Conservation (phyloP, 2,329 filamentous ascomycete species). For the Pezicula carpinea region DNA sequence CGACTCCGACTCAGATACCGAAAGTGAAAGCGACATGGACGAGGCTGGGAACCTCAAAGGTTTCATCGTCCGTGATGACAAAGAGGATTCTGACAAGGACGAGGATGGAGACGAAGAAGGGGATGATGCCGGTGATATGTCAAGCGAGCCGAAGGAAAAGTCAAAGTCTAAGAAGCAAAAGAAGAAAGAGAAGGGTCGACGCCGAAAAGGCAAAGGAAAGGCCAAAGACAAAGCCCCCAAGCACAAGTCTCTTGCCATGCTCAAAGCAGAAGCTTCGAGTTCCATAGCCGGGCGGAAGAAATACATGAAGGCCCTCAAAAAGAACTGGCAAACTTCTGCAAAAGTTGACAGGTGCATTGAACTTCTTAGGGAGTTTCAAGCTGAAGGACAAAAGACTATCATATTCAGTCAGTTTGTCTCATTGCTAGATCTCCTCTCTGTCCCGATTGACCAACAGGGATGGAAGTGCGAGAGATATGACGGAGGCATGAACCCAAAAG, state of each 20-base stretch:
- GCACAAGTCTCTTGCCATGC: conserved; percentile 50
- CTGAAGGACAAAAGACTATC: conserved; percentile 66
- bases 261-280: conserved; percentile 62
- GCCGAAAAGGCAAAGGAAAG: conserved; percentile 33
- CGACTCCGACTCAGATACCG: conserved; percentile 33
- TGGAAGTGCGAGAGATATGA: conserved; percentile 63
- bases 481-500: conserved; percentile 64
- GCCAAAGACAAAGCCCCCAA: conserved; percentile 25
- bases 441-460: conserved; percentile 57
- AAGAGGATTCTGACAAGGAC: conserved; percentile 23
- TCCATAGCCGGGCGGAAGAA: conserved; percentile 61
- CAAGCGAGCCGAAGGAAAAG: conserved; percentile 27
- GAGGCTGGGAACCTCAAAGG: conserved; percentile 41
- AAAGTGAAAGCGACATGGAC: conserved; percentile 32
- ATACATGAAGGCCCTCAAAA: conserved; percentile 68
- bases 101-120: conserved; percentile 32
- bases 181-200: conserved; percentile 29
- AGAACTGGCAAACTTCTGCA: conserved; percentile 70
- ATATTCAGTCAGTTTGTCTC: conserved; percentile 81
- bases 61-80: conserved; percentile 50
- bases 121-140: conserved; percentile 23
- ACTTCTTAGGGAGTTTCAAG: conserved; percentile 42
- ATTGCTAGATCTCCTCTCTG: conserved; percentile 71
- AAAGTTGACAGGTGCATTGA: conserved; percentile 69
- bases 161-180: conserved; percentile 38